Conservation (phyloP, 805 yeast species). For the Brettanomyces bruxellensis region DNA sequence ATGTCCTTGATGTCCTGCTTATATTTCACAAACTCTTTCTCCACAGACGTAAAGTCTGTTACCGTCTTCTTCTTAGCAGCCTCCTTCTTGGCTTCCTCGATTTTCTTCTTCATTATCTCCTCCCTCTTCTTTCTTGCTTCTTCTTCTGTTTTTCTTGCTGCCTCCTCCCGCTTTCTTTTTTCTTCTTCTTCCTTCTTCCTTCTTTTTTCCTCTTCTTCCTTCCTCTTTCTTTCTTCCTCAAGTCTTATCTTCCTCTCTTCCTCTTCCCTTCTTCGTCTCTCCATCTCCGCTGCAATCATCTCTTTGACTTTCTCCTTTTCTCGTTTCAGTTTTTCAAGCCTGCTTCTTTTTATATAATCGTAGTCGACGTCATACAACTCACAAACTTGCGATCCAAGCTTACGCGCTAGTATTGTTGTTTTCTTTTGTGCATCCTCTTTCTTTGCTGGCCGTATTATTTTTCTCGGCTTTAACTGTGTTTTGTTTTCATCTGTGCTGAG, state of each 20-base stretch:
- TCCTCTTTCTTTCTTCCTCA: conserved; percentile 5
- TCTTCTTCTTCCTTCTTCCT: conserved; percentile 9
- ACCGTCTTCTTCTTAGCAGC: conserved; percentile 16
- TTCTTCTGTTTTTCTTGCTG: conserved; percentile 11
- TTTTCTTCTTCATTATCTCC: conserved; percentile 15
- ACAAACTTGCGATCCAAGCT: neutral
- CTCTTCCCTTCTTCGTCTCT: neutral
- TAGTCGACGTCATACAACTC: neutral
- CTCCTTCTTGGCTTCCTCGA: conserved; percentile 11
- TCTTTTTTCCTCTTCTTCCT: conserved; percentile 7
- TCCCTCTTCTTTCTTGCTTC: conserved; percentile 13
- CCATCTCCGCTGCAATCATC: neutral
- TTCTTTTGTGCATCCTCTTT: neutral
- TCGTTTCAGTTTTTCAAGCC: neutral
- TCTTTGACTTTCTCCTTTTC: neutral
- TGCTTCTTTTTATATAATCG: neutral
- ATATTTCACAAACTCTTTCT: conserved; percentile 36
- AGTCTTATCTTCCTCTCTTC: conserved; percentile 3
- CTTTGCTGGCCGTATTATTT: too few relatives aligned
- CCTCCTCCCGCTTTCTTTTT: conserved; percentile 6
- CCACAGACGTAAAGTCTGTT: conserved; percentile 28
- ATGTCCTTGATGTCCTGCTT: conserved; percentile 47
- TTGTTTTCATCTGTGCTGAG: neutral
- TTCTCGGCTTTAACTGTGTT: too few relatives aligned
- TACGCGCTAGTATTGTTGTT: neutral